Evolutionary conservation across 768 basidiomycete genomes (phyloP).

Genomic region (Kwoniella mangroviensis): DNA sequence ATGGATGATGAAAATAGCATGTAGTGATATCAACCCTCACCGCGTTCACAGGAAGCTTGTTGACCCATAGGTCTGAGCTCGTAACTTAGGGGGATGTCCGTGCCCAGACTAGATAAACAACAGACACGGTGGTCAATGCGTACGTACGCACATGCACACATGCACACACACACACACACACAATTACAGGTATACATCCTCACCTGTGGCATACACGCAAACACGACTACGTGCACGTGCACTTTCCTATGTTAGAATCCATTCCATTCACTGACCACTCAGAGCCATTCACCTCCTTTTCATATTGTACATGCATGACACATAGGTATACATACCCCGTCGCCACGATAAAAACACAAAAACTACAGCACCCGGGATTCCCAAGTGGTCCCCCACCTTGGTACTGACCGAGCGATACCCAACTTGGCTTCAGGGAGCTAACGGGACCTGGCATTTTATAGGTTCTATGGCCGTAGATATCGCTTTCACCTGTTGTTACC

Average conservation of each 20-base stretch:
- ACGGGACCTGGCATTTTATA: background rate
- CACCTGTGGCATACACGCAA: too few relatives aligned
- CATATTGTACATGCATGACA: background rate
- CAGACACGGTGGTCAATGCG: background rate
- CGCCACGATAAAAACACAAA: background rate
- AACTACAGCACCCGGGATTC: background rate
- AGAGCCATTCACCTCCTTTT: background rate
- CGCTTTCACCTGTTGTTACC: too few relatives aligned
- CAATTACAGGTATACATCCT: too few relatives aligned
- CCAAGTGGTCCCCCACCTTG: slow-evolving; percentile 1
- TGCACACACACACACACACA: too few relatives aligned
- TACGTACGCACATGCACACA: background rate
- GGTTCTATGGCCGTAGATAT: background rate
- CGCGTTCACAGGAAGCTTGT: too few relatives aligned
- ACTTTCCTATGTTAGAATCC: too few relatives aligned
- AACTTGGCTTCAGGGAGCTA: background rate
- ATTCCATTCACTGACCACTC: too few relatives aligned
- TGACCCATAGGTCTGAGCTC: too few relatives aligned
- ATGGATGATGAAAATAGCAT: too few relatives aligned
- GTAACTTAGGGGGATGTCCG: background rate
- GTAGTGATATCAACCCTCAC: too few relatives aligned
- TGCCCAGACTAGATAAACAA: background rate
- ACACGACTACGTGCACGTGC: too few relatives aligned
- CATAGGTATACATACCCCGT: background rate
- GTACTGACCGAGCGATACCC: background rate